These are phyloP conservation scores for Colletotrichum trifolii DNA, from an alignment of 2,329 filamentous ascomycete genomes.

Conservation along the genomic window DNA sequence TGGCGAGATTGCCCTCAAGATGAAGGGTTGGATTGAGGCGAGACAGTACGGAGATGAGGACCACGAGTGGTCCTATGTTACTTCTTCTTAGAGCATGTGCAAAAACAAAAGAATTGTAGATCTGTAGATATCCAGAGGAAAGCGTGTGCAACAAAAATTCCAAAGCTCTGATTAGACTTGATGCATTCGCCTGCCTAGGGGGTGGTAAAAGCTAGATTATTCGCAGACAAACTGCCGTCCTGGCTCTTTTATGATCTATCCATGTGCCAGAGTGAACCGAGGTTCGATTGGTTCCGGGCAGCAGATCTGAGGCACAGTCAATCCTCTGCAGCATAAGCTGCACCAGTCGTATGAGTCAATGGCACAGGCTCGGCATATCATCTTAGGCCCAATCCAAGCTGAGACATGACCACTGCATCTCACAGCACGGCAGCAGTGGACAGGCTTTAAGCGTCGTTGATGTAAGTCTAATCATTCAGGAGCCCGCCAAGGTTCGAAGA, in stretches of 20 bases:
- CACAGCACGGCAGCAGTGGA: too few species aligned
- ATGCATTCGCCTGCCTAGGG: neutral
- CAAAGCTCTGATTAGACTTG: constrained; percentile 4
- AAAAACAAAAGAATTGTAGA: constrained; percentile 18
- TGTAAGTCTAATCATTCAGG: constrained; percentile 33
- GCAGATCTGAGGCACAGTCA: too few species aligned
- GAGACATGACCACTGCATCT: too few species aligned
- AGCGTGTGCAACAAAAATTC: constrained; percentile 30
- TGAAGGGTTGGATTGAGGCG: constrained; percentile 97
- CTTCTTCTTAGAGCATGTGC: constrained; percentile 46
- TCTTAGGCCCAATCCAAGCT: too few species aligned
- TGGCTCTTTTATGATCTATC: too few species aligned
- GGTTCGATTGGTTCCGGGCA: too few species aligned
- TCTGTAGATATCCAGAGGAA: constrained; percentile 29
- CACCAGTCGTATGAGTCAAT: too few species aligned
- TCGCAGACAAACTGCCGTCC: neutral
- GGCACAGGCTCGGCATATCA: too few species aligned
- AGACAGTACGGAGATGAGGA: constrained; percentile 96
- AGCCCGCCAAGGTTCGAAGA: constrained; percentile 26
- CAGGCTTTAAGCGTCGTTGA: constrained; percentile 16
- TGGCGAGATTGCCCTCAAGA: constrained; percentile 83
- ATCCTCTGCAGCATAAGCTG: too few species aligned
- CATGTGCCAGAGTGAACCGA: too few species aligned
- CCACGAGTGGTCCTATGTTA: constrained; percentile 85
- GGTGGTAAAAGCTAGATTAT: neutral